phyloP scores from a whole-genome alignment of 1,284 basidiomycete genomes.

The Cryptococcus wingfieldii region DNA sequence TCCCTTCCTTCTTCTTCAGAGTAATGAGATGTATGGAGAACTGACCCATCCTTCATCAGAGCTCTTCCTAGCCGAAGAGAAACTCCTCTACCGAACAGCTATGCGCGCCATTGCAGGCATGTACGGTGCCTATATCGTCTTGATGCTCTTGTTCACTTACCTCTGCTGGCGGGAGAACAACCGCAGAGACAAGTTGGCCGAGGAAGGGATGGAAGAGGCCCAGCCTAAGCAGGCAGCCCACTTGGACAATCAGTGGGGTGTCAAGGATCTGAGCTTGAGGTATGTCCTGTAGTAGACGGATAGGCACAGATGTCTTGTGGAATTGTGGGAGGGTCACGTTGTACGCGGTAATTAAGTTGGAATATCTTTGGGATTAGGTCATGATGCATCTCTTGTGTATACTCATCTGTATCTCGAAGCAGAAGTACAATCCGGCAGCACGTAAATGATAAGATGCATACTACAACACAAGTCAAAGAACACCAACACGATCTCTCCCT shows the following conservation, averaged over 20 bases:
- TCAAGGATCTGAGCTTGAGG: constrained; percentile 2
- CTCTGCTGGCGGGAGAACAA: constrained; percentile 10
- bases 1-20: neutral
- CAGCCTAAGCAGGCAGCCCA: constrained; percentile 3
- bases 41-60: no score
- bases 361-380: no score
- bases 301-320: neutral
- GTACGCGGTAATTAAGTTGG: no score
- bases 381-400: no score
- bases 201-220: constrained; percentile 8
- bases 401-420: no score
- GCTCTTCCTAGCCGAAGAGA: neutral
- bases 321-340: neutral
- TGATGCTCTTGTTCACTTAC: constrained; percentile 6
- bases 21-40: no score
- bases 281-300: no score
- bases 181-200: constrained; percentile 8
- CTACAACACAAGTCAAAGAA: constrained; percentile 1
- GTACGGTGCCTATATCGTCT: constrained; percentile 7
- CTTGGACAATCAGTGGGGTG: constrained; percentile 10
- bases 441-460: neutral
- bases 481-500: neutral
- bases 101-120: constrained; percentile 9
- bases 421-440: neutral
- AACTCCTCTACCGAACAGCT: constrained; percentile 7